Percentiles rank a stretch among this genome's conserved stretches.
Conservation (phyloP, 179 eudicot genomes). For the Carnegiea gigantea region DNA sequence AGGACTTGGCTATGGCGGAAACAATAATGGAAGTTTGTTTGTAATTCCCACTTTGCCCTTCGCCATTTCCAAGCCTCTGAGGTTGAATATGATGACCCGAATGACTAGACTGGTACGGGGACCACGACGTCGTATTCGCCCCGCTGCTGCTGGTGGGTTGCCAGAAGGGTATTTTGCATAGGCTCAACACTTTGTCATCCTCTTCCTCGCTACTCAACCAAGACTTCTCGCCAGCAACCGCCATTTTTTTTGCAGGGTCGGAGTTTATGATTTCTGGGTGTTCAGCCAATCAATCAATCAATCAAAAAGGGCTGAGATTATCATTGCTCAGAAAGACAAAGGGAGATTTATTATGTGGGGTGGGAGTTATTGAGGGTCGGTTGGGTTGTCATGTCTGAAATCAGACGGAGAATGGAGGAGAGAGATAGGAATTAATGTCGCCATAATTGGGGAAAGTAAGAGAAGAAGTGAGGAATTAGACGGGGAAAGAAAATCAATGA, state of each 20-base stretch:
- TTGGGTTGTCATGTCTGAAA: slow-evolving; percentile 6
- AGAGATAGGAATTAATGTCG: slow-evolving; percentile 5
- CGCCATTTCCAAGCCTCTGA: slow-evolving; percentile 18
- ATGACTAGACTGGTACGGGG: not conserved
- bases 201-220: slow-evolving; percentile 17
- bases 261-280: not conserved
- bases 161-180: slow-evolving; percentile 32
- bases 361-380: slow-evolving; percentile 7
- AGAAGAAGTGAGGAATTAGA: not conserved
- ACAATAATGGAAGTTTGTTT: slow-evolving; percentile 24
- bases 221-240: slow-evolving; percentile 15
- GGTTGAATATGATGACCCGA: slow-evolving; percentile 17
- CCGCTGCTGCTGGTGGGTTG: slow-evolving; percentile 6
- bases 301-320: not conserved
- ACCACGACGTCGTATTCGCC: not conserved
- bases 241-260: slow-evolving; percentile 10
- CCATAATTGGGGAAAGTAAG: not conserved
- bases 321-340: not conserved
- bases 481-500: slow-evolving; percentile 16
- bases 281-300: not conserved
- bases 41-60: not conserved
- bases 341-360: too few relatives aligned
- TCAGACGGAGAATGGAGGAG: not conserved
- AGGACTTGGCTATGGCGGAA: slow-evolving; percentile 48
- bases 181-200: slow-evolving; percentile 24